Percentiles rank a stretch among this genome's conserved stretches.
These are phyloP conservation scores for Fusarium burgessii DNA, from an alignment of 2,329 filamentous ascomycete species.

Conservation along the genomic window DNA sequence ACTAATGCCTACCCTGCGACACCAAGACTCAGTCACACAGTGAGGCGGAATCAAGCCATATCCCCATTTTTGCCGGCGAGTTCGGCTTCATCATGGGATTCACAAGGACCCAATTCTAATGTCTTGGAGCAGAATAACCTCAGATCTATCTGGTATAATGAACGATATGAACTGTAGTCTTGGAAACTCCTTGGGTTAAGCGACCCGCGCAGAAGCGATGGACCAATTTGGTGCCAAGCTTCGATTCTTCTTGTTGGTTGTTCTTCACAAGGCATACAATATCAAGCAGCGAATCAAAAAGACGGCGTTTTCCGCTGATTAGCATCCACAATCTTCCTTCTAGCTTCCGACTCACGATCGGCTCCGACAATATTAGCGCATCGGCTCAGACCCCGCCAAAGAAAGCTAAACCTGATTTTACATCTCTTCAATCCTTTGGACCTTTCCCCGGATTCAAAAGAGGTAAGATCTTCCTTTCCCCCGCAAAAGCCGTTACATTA, in stretches of 20 bases:
- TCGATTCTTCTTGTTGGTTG: accelerated
- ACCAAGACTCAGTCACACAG: not conserved
- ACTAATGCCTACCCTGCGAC: too few species aligned
- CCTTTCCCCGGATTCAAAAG: not conserved
- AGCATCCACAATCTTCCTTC: not conserved
- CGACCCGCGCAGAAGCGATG: too few species aligned
- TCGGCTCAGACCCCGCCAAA: constrained; percentile 17
- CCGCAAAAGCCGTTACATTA: not conserved
- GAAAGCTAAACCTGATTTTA: not conserved
- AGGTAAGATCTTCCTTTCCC: constrained; percentile 21
- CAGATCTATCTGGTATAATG: too few species aligned
- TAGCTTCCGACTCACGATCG: not conserved
- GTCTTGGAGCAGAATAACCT: too few species aligned
- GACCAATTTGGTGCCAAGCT: not conserved
- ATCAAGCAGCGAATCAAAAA: not conserved
- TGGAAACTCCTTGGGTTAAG: not conserved
- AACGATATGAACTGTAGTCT: not conserved
- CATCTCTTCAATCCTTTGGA: not conserved
- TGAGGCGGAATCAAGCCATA: not conserved
- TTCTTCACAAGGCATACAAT: not conserved
- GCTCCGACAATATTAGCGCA: not conserved
- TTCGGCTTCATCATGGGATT: not conserved
- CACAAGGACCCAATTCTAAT: too few species aligned
- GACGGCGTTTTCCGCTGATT: not conserved
- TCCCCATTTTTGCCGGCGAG: not conserved